Evolutionary conservation across 2,329 filamentous ascomycete genomes (phyloP).

Genomic region (Alternaria arbusti): DNA sequence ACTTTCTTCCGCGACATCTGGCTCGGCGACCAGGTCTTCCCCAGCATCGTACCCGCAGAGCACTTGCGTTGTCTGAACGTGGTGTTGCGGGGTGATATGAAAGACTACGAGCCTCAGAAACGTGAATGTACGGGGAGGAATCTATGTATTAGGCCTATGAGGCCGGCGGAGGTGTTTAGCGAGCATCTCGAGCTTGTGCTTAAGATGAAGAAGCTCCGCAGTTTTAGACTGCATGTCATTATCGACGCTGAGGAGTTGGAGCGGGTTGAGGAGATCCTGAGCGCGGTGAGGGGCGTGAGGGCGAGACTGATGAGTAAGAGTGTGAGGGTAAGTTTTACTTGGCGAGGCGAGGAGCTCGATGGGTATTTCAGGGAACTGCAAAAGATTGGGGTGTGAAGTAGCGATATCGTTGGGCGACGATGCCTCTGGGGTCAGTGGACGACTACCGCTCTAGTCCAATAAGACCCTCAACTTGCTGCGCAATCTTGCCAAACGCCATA

Average conservation of each 20-base stretch:
- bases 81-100: background rate
- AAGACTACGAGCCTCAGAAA: background rate
- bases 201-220: background rate
- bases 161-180: background rate
- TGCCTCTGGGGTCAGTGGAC: background rate
- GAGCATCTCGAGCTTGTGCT: background rate
- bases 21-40: background rate
- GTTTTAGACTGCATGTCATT: background rate
- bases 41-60: background rate
- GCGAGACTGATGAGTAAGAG: background rate
- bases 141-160: background rate
- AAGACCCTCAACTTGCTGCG: conserved; percentile 55
- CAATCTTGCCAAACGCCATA: conserved; percentile 74
- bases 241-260: fast-evolving
- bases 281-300: background rate
- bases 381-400: background rate
- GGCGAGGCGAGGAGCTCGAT: background rate
- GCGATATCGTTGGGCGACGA: background rate
- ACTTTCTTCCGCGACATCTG: background rate
- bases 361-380: background rate
- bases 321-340: background rate
- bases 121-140: background rate
- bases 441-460: conserved; percentile 18
- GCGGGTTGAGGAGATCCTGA: background rate
- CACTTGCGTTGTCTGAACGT: fast-evolving